phyloP scores from a whole-genome alignment of 495 filamentous ascomycete species.

The Penicillium verhagenii region DNA sequence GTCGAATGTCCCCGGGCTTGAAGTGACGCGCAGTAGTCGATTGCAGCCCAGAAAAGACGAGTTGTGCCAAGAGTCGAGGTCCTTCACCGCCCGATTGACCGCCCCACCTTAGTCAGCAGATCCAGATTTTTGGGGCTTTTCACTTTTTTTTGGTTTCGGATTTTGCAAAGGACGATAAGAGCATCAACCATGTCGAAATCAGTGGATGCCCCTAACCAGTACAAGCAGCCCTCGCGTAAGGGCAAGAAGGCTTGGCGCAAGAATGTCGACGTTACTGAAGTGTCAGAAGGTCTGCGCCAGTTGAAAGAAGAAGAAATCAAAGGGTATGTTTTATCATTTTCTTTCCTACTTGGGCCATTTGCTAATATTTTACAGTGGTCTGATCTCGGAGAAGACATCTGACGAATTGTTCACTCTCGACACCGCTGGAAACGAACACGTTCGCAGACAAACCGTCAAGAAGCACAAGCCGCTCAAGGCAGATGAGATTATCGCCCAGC shows the following conservation, averaged over 20 bases:
- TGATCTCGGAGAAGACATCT: constrained; percentile 75
- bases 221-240: constrained; percentile 87
- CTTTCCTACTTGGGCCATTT: background rate
- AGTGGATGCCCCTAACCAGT: constrained; percentile 52
- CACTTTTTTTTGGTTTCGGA: constrained; percentile 15
- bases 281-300: constrained; percentile 78
- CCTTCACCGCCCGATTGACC: constrained; percentile 23
- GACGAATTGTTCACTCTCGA: constrained; percentile 83
- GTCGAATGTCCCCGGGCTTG: constrained; percentile 12
- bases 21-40: constrained; percentile 20
- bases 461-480: constrained; percentile 73
- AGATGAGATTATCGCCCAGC: constrained; percentile 84
- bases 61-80: constrained; percentile 12
- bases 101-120: constrained; percentile 40
- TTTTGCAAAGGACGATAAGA: constrained; percentile 26
- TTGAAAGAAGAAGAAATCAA: constrained; percentile 84
- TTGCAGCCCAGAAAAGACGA: constrained; percentile 23
- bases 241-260: constrained; percentile 99
- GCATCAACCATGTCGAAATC: constrained; percentile 36
- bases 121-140: constrained; percentile 32
- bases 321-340: constrained; percentile 56
- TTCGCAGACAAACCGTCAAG: constrained; percentile 62
- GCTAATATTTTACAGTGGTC: constrained; percentile 56
- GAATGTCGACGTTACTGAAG: constrained; percentile 87
- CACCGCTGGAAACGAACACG: constrained; percentile 59